Conservation (phyloP, 129 eudicot species). For the Chrysanthemum lavandulifolium region DNA sequence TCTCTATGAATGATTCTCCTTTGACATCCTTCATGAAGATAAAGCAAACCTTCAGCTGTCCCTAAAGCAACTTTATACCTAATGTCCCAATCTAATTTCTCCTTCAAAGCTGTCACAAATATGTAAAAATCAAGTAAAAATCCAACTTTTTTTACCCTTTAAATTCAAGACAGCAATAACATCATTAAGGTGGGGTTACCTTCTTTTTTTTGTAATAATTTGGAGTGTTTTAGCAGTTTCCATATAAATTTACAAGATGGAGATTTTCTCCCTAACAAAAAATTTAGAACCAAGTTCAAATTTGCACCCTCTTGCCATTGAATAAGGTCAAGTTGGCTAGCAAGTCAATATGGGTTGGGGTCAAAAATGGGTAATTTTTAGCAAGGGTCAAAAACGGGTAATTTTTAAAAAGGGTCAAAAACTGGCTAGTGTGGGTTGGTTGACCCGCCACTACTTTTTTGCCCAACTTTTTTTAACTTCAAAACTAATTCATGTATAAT, state of each 20-base stretch:
- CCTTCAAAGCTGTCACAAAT: conserved; percentile 53
- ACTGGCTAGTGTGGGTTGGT: no score
- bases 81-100: conserved; percentile 58
- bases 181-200: not conserved
- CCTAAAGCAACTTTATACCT: conserved; percentile 91
- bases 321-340: no score
- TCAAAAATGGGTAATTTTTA: no score
- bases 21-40: conserved; percentile 92
- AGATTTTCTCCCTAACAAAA: no score
- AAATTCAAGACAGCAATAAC: conserved; percentile 19
- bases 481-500: no score
- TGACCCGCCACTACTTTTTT: no score
- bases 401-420: no score
- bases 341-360: no score
- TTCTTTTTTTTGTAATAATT: not conserved
- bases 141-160: conserved; percentile 13
- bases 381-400: no score
- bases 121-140: conserved; percentile 18
- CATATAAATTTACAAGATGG: not conserved
- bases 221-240: not conserved
- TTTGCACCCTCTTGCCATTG: no score
- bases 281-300: no score
- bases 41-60: conserved; percentile 77
- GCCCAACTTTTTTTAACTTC: no score
- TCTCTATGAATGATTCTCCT: conserved; percentile 92